Evolutionary conservation across 164 flowering plant genomes (phyloP).

Genomic region (Magnolia sinica): DNA sequence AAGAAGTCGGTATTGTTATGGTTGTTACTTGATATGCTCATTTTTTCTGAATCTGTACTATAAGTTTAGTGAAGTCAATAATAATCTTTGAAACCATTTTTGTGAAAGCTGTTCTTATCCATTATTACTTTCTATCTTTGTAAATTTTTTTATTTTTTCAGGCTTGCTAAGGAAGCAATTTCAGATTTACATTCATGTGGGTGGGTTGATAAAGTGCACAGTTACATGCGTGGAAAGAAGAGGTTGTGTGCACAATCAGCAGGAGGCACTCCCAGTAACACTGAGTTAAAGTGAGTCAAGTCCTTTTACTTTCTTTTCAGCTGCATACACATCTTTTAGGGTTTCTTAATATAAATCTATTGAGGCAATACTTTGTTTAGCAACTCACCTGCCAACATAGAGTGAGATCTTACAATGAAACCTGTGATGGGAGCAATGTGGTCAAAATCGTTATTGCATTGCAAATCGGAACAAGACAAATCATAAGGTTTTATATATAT

Average conservation of each 20-base stretch:
- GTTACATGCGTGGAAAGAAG: constrained; percentile 61
- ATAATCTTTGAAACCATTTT: neutral
- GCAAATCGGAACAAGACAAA: too few species aligned
- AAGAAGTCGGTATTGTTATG: neutral
- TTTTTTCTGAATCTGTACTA: neutral
- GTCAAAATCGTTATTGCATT: too few species aligned
- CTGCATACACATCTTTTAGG: neutral
- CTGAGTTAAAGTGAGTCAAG: constrained; percentile 54
- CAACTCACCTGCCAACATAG: too few species aligned
- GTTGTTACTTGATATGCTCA: too few species aligned
- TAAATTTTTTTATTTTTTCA: constrained; percentile 19
- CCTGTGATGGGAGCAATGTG: too few species aligned
- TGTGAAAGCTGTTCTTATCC: neutral
- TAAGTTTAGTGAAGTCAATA: neutral
- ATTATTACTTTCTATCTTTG: neutral
- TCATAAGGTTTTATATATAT: too few species aligned
- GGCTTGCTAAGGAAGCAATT: constrained; percentile 61
- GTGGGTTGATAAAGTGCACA: constrained; percentile 64
- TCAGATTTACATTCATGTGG: constrained; percentile 55
- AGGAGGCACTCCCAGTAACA: constrained; percentile 18
- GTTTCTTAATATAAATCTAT: neutral
- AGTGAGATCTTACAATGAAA: too few species aligned
- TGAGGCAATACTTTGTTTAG: neutral
- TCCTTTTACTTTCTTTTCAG: neutral
- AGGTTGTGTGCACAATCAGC: constrained; percentile 32